Conservation (phyloP, 2,329 filamentous ascomycete genomes). For the Neofusicoccum sp. region DNA sequence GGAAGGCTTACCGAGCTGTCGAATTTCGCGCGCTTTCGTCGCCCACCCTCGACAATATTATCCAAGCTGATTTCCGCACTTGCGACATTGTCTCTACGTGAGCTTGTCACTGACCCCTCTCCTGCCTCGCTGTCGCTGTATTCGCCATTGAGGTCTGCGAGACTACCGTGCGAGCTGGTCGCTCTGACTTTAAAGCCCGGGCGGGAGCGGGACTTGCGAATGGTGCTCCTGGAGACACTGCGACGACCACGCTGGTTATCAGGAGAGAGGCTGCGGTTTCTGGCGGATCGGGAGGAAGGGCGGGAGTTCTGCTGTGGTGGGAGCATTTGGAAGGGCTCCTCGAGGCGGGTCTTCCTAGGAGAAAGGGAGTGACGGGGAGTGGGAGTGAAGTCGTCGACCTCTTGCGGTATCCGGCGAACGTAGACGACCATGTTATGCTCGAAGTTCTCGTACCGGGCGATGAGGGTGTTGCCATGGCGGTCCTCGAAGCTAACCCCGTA, state of each 20-base stretch:
- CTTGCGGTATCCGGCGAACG: constrained; percentile 72
- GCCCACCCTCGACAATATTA: constrained; percentile 95
- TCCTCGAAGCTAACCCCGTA: constrained; percentile 94
- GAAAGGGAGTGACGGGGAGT: constrained; percentile 49
- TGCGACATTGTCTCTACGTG: constrained; percentile 80
- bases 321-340: constrained; percentile 64
- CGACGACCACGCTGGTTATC: constrained; percentile 66
- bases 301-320: constrained; percentile 64
- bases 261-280: constrained; percentile 77
- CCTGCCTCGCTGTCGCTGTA: constrained; percentile 88
- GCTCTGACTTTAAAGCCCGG: constrained; percentile 66
- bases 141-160: constrained; percentile 65
- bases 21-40: constrained; percentile 89
- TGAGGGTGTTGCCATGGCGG: constrained; percentile 81
- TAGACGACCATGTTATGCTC: constrained; percentile 88
- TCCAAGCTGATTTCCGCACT: constrained; percentile 97
- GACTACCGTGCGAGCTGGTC: constrained; percentile 57
- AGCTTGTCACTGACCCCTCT: constrained; percentile 67
- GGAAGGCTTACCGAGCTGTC: constrained; percentile 85
- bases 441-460: constrained; percentile 95
- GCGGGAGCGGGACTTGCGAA: constrained; percentile 55
- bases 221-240: constrained; percentile 73
- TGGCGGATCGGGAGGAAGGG: constrained; percentile 67
- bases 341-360: constrained; percentile 57
- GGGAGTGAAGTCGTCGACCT: constrained; percentile 46